A percentile compares a stretch with the other conserved stretches of the same genome.
phyloP scores from a whole-genome alignment of 352 stramenopile species.

The Globisporangium recalcitrans region DNA sequence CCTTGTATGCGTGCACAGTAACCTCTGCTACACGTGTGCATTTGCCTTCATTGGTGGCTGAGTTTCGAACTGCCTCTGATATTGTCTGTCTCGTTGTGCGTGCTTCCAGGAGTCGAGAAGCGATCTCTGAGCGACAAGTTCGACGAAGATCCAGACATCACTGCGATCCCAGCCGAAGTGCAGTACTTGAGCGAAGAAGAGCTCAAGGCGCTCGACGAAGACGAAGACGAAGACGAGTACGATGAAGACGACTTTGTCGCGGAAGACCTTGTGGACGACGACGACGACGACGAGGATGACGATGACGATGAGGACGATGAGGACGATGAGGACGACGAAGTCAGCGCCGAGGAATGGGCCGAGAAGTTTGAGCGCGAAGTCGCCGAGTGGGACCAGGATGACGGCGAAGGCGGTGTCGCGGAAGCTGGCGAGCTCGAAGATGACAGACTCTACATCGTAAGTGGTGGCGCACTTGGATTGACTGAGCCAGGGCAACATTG shows the following conservation, averaged over 20 bases:
- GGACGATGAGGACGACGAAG: conserved; percentile 36
- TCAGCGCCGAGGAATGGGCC: conserved; percentile 54
- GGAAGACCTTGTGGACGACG: conserved; percentile 24
- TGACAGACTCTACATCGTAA: conserved; percentile 63
- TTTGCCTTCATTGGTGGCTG: neutral
- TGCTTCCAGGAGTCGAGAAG: conserved; percentile 27
- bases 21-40: neutral
- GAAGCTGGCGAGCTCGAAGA: conserved; percentile 34
- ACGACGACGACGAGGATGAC: conserved; percentile 19
- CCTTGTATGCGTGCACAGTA: neutral
- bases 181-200: conserved; percentile 53
- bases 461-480: conserved; percentile 3
- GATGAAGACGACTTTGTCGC: conserved; percentile 28
- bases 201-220: conserved; percentile 22
- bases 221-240: conserved; percentile 19
- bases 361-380: conserved; percentile 64
- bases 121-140: conserved; percentile 56
- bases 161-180: conserved; percentile 49
- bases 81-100: neutral
- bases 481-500: neutral
- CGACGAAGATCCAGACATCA: conserved; percentile 42
- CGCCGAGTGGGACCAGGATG: conserved; percentile 44
- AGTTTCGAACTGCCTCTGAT: neutral
- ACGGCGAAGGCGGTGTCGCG: conserved; percentile 11
- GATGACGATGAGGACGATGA: conserved; percentile 21